Evolutionary conservation across 1,284 basidiomycete genomes (phyloP), one percentile per base, ranked within the genome.

Genomic region (Microbotryum silenes-acaulis): DNA sequence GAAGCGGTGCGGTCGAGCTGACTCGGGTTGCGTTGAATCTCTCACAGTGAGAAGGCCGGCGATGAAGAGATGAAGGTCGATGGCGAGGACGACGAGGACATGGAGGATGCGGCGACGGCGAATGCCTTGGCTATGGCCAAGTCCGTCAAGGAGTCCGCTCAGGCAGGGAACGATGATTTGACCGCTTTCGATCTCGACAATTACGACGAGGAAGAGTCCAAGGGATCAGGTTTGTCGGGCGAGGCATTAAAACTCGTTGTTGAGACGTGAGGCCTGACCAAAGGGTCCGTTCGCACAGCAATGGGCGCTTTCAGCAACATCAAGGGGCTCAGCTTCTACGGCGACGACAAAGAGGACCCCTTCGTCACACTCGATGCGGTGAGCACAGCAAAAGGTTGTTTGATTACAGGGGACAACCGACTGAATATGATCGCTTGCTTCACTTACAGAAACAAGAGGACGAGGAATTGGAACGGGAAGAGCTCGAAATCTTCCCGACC

Each of bases 291-390:
- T 31, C 9, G 45, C 21, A 20, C 65, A 89, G 88, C 82, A 44
- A 80, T 83, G 74, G 93, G 93, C 20, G 88, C 90, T 10, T 97
- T 99, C 78, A 91, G 87, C 75, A 96, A 91, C 73, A 91, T 98
- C 77, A 96, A 96, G 74, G 93, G 94, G 6, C 78, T 98, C 57
- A 87, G 88, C 46, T 96, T 89, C 74, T 93, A 97, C 76, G 85
- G 85, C 56, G 85, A 89, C 72, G 92, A 94, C 74, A 83, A 89
- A 60, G 91, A 97, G 51, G 96, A 99, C 77, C 96, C 96, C 1
- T 98, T 94, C 74, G 89, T 99, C 71, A 98, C 94, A 0, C 77
- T 98, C 37, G 92, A 96, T 80, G 89, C 93, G 74, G 90, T 89
- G 68, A 47, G 83, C 48, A 23, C 0, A 7, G 4, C 50, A 0